Evolutionary conservation across 2,329 filamentous ascomycete species (phyloP), one percentile per base, ranked within the genome.

Genomic region (Macrophomina pseudophaseolina): DNA sequence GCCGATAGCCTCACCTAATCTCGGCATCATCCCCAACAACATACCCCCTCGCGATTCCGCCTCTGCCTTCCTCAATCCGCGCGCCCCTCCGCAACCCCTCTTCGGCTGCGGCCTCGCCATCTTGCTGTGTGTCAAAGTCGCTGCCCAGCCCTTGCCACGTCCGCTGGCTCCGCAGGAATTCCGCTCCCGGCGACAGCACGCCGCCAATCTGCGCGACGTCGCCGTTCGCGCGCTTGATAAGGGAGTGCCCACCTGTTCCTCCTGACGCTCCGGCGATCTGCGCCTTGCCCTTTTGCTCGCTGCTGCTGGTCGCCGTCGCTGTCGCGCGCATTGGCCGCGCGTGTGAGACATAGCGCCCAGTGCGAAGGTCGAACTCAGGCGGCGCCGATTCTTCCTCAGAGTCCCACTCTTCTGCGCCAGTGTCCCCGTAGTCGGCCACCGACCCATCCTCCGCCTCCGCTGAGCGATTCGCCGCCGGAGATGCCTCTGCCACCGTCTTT

Each of bases 91-190:
- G 75, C 82, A 82, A 80, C 64, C 73, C 69, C 64, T 87, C 84
- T 14, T 81, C 81, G n/a, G 80, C 83, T 58, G 85, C 83, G 58
- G 85, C 83, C n/a, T 86, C 83, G 35, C 89, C 86, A 70, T 87
- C 83, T 53, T 85, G 84, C n/a, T 86, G 83, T 44, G 58, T 49
- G 40, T 90, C 86, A 72, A 93, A 96, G 76, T 99, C 95, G 69
- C 88, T 97, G 0, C 95, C 95, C 30, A 99, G 80, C 0, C 95
- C 95, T 74, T 91, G 91, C 95, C 95, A 99, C 4, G 92, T 97
- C 66, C 95, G 83, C 73, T 94, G 87, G 3, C 90, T 91, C 38
- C 90, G 87, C 69, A 99, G 80, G 72, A 87, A 98, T 76, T 97
- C 92, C 0, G 95, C 95, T 0, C 93, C 95, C 0, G 95, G 95